A percentile compares a stretch with the other conserved stretches of the same genome.
phyloP scores from a whole-genome alignment of 2,329 filamentous ascomycete genomes.

The Pseudodiploospora longispora region DNA sequence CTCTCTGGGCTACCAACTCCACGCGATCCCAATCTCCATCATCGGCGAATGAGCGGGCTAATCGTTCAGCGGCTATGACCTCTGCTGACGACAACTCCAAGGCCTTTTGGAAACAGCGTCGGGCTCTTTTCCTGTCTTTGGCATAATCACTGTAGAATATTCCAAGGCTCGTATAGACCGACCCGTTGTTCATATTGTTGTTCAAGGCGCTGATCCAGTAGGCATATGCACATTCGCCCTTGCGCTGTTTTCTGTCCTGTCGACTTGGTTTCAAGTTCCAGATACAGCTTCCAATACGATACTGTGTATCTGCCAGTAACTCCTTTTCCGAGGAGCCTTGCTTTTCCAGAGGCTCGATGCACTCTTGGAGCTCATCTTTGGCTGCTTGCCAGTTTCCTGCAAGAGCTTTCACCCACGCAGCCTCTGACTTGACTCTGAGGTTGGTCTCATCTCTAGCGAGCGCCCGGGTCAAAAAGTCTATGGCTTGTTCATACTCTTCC shows the following conservation, averaged over 20 bases:
- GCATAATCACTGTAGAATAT: slow-evolving; percentile 87
- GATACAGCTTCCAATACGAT: slow-evolving; percentile 77
- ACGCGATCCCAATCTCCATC: slow-evolving; percentile 95
- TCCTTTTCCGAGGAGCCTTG: slow-evolving; percentile 51
- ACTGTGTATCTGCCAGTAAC: slow-evolving; percentile 76
- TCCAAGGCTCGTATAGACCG: slow-evolving; percentile 84
- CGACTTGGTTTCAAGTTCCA: slow-evolving; percentile 77
- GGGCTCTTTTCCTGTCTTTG: slow-evolving; percentile 75
- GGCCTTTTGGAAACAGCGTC: slow-evolving; percentile 93
- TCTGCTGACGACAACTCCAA: slow-evolving; percentile 87
- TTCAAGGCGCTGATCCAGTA: slow-evolving; percentile 79
- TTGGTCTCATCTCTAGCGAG: slow-evolving; percentile 65
- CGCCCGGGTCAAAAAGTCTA: slow-evolving; percentile 72
- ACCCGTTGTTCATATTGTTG: slow-evolving; percentile 78
- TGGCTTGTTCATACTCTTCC: slow-evolving; percentile 75
- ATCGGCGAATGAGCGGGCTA: slow-evolving; percentile 80
- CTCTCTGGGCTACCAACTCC: slow-evolving; percentile 80
- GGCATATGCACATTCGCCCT: slow-evolving; percentile 62
- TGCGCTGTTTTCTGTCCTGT: slow-evolving; percentile 68
- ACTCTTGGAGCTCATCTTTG: slow-evolving; percentile 60
- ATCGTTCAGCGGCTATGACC: slow-evolving; percentile 74
- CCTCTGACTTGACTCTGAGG: slow-evolving; percentile 72
- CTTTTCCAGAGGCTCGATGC: slow-evolving; percentile 56
- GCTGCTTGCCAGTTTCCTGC: slow-evolving; percentile 66
- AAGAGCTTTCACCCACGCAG: slow-evolving; percentile 85